A percentile compares a stretch with the other conserved stretches of the same genome.
Evolutionary conservation across 129 eudicot species (phyloP).

Genomic region (Artemisia tridentata): DNA sequence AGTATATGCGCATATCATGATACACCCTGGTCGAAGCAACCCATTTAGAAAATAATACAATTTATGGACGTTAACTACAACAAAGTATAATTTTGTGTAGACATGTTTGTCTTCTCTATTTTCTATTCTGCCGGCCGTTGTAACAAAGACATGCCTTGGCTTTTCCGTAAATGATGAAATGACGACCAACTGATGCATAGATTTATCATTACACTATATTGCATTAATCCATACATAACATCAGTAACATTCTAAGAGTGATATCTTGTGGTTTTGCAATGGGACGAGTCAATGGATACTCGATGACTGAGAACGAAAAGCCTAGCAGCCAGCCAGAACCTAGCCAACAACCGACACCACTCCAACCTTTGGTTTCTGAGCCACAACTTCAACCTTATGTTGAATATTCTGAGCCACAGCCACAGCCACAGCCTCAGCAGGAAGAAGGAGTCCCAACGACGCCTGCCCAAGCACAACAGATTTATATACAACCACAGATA

Average conservation of each 20-base stretch:
- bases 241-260: no score
- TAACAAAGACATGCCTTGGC: background rate
- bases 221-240: background rate
- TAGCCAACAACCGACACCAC: slow-evolving; percentile 9
- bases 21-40: no score
- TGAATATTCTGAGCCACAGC: slow-evolving; percentile 1
- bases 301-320: background rate
- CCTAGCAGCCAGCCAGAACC: slow-evolving; percentile 9
- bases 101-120: background rate
- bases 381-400: background rate
- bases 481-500: no score
- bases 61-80: no score
- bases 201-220: background rate
- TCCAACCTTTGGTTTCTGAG: background rate
- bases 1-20: no score
- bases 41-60: no score
- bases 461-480: no score
- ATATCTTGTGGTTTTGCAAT: background rate
- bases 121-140: slow-evolving; percentile 18
- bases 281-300: slow-evolving; percentile 9
- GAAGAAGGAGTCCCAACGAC: background rate
- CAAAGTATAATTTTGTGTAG: background rate
- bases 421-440: background rate
- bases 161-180: background rate
- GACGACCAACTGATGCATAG: background rate